Conservation (phyloP, 805 yeast genomes). For the Myxozyma udenii region DNA sequence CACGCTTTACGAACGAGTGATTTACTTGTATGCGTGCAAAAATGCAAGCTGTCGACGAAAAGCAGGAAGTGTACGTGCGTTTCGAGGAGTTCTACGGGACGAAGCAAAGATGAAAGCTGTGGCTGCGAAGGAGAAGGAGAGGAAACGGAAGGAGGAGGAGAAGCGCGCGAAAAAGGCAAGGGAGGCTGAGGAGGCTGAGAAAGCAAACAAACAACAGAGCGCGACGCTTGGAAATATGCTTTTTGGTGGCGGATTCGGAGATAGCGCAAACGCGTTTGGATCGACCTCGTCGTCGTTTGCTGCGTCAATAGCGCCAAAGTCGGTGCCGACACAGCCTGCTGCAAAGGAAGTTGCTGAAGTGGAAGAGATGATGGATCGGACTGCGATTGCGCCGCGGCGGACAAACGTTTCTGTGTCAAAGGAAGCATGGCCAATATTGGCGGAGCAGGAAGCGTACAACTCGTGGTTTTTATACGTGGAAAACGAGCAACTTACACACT, state of each 20-base stretch:
- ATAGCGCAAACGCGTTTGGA: conserved; percentile 29
- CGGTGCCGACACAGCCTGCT: neutral
- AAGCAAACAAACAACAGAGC: conserved; percentile 35
- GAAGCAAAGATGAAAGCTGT: conserved; percentile 42
- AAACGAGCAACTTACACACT: conserved; percentile 24
- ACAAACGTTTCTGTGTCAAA: neutral
- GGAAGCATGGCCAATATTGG: conserved; percentile 17
- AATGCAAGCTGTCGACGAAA: conserved; percentile 62
- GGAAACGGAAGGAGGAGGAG: conserved; percentile 37
- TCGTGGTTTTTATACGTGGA: conserved; percentile 30
- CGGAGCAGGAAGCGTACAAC: conserved; percentile 16
- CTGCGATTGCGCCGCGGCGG: neutral
- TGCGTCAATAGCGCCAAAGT: neutral
- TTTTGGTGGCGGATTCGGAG: conserved; percentile 38
- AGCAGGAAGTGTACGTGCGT: conserved; percentile 67
- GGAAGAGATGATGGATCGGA: neutral
- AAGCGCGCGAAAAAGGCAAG: conserved; percentile 44
- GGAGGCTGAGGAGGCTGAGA: conserved; percentile 44
- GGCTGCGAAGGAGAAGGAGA: conserved; percentile 27
- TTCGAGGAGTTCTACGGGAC: conserved; percentile 72
- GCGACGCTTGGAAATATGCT: conserved; percentile 34
- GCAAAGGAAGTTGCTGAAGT: conserved; percentile 4
- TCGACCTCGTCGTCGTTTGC: conserved; percentile 4
- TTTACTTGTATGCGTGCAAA: conserved; percentile 76
- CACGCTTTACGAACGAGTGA: conserved; percentile 69